Percentiles rank a stretch among this genome's conserved stretches.
phyloP scores from a whole-genome alignment of 495 filamentous ascomycete species.

The Lepidopterella palustris region DNA sequence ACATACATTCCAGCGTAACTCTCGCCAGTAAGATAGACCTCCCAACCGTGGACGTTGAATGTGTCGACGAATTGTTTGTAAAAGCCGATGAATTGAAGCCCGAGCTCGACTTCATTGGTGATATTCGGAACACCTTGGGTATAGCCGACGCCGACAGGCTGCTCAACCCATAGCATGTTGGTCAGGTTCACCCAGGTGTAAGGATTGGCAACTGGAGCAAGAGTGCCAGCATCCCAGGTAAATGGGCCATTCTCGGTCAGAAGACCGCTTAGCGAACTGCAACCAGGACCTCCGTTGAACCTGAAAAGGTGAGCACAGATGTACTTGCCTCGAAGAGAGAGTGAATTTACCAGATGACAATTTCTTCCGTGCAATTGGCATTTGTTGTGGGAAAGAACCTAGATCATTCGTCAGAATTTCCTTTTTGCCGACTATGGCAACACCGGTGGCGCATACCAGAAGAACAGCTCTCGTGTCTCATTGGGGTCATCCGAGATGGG shows the following conservation, averaged over 20 bases:
- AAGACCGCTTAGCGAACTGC: constrained; percentile 61
- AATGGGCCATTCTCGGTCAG: constrained; percentile 75
- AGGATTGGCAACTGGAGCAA: constrained; percentile 23
- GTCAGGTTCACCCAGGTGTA: constrained; percentile 64
- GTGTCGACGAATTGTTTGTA: constrained; percentile 59
- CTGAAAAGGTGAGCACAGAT: not conserved
- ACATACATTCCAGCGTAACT: constrained; percentile 65
- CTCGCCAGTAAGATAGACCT: constrained; percentile 51
- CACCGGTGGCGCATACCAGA: constrained; percentile 68
- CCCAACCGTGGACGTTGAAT: constrained; percentile 55
- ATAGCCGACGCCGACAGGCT: constrained; percentile 73
- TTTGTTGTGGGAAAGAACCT: constrained; percentile 28
- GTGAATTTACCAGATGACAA: constrained; percentile 24
- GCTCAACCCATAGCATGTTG: constrained; percentile 69
- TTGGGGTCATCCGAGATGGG: constrained; percentile 53
- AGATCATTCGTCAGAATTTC: not conserved
- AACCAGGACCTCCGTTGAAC: constrained; percentile 47
- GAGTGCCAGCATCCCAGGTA: constrained; percentile 51
- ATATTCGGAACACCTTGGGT: constrained; percentile 56
- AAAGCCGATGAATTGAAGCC: constrained; percentile 51
- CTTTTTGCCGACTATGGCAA: constrained; percentile 44
- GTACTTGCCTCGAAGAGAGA: not conserved
- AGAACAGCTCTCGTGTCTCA: constrained; percentile 56
- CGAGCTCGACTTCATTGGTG: constrained; percentile 57
- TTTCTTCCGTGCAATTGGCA: constrained; percentile 14